Percentiles rank a stretch among this genome's conserved stretches.
These are phyloP conservation scores for Boletus rubroflammeus DNA, from an alignment of 768 basidiomycete genomes.

Conservation along the genomic window DNA sequence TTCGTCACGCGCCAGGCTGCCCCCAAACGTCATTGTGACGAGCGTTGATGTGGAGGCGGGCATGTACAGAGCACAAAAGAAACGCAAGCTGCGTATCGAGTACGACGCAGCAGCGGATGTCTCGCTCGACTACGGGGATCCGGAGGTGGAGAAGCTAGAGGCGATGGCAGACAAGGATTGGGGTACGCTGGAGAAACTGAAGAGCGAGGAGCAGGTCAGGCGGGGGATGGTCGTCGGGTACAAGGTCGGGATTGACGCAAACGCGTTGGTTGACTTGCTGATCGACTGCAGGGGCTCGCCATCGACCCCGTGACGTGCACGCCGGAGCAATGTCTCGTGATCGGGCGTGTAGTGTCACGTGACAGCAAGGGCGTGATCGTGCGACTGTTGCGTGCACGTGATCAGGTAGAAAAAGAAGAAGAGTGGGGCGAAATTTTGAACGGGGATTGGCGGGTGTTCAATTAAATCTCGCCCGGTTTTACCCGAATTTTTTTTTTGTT, in stretches of 20 bases:
- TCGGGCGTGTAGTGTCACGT: conserved; percentile 37
- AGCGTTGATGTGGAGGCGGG: conserved; percentile 66
- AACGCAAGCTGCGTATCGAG: conserved; percentile 33
- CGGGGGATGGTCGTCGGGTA: conserved; percentile 41
- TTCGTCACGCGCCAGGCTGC: conserved; percentile 56
- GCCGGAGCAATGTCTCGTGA: conserved; percentile 53
- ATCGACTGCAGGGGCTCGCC: conserved; percentile 46
- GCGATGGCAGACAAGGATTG: conserved; percentile 14
- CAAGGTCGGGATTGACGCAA: conserved; percentile 38
- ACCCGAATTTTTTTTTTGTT: no score
- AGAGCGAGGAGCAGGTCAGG: conserved; percentile 23
- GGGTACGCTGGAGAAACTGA: conserved; percentile 22
- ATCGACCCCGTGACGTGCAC: conserved; percentile 57
- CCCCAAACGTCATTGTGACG: conserved; percentile 65
- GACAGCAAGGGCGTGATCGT: conserved; percentile 14
- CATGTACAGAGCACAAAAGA: conserved; percentile 33
- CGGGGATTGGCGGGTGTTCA: no score
- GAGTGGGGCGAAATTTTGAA: no score
- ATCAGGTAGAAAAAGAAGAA: no score
- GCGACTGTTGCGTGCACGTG: conserved; percentile 15
- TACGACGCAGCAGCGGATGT: conserved; percentile 24
- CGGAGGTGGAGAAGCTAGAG: conserved; percentile 10
- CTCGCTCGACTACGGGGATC: conserved; percentile 10
- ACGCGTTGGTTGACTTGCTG: neutral
- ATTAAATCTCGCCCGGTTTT: no score